Conservation (phyloP, 192 early-diverging fungal species). For the Linnemannia zychae region DNA sequence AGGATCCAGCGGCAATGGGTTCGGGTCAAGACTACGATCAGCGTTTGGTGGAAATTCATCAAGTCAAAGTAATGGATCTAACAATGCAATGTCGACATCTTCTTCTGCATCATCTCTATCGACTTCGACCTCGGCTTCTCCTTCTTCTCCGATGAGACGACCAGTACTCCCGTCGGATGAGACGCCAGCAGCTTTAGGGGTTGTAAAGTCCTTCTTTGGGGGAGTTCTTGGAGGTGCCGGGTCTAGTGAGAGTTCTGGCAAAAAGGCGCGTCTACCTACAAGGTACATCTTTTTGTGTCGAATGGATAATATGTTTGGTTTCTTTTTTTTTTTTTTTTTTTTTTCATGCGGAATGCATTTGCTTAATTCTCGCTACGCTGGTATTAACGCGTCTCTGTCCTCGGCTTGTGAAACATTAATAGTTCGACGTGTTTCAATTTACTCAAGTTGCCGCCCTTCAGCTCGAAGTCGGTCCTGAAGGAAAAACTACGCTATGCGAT, state of each 20-base stretch:
- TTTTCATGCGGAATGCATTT: too few relatives aligned
- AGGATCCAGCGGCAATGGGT: slow-evolving; percentile 12
- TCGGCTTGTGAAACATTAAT: too few relatives aligned
- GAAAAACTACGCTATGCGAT: slow-evolving; percentile 82
- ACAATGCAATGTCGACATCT: background rate
- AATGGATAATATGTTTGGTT: too few relatives aligned
- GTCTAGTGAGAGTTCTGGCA: slow-evolving; percentile 54
- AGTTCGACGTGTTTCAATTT: slow-evolving; percentile 48
- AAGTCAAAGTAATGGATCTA: slow-evolving; percentile 6
- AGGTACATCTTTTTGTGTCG: too few relatives aligned
- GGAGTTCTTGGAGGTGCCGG: slow-evolving; percentile 62
- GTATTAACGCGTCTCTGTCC: too few relatives aligned
- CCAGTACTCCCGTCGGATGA: slow-evolving; percentile 16
- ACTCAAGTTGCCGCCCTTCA: slow-evolving; percentile 56
- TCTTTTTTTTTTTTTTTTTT: too few relatives aligned
- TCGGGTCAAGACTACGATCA: slow-evolving; percentile 48
- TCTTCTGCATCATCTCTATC: slow-evolving; percentile 13
- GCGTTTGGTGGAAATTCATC: slow-evolving; percentile 14
- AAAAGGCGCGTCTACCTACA: slow-evolving; percentile 70
- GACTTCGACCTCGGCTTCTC: background rate
- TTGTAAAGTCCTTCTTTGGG: slow-evolving; percentile 73
- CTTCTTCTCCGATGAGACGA: background rate
- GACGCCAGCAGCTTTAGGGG: slow-evolving; percentile 39
- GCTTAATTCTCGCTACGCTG: too few relatives aligned
- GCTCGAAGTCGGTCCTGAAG: slow-evolving; percentile 58